A percentile compares a stretch with the other conserved stretches of the same genome.
Evolutionary conservation across 108 stramenopile species (phyloP).

Genomic region (Epipyxis sp.): DNA sequence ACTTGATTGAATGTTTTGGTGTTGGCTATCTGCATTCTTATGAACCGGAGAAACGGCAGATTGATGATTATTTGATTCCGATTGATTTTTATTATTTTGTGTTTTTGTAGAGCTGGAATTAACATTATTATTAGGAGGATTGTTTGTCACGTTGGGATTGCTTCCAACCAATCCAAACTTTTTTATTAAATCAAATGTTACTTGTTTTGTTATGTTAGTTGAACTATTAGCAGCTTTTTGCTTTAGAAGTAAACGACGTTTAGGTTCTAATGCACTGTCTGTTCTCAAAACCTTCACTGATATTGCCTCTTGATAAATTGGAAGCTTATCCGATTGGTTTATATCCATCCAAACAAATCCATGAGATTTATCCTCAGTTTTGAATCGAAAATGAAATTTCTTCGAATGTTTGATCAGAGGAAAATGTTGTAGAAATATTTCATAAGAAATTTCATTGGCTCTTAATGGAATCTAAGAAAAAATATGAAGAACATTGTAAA

Average conservation of each 20-base stretch:
- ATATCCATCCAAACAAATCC: slow-evolving; percentile 22
- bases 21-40: no score
- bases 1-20: no score
- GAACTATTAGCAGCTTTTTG: not conserved
- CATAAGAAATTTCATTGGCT: not conserved
- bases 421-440: slow-evolving; percentile 18
- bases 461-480: slow-evolving; percentile 8
- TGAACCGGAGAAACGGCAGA: no score
- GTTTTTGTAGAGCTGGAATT: no score
- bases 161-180: no score
- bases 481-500: not conserved
- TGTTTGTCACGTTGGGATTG: no score
- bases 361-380: not conserved
- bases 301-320: not conserved
- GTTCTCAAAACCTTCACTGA: slow-evolving; percentile 11
- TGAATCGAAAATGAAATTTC: not conserved
- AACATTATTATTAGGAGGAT: no score
- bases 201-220: no score
- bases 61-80: no score
- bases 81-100: no score
- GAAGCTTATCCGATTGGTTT: not conserved
- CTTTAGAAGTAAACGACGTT: slow-evolving; percentile 1
- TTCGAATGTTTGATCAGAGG: not conserved
- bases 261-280: not conserved
- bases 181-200: no score